A percentile compares a stretch with the other conserved stretches of the same genome.
Conservation (phyloP, 371 early-diverging fungal species). For the Synchytrium microbalum region DNA sequence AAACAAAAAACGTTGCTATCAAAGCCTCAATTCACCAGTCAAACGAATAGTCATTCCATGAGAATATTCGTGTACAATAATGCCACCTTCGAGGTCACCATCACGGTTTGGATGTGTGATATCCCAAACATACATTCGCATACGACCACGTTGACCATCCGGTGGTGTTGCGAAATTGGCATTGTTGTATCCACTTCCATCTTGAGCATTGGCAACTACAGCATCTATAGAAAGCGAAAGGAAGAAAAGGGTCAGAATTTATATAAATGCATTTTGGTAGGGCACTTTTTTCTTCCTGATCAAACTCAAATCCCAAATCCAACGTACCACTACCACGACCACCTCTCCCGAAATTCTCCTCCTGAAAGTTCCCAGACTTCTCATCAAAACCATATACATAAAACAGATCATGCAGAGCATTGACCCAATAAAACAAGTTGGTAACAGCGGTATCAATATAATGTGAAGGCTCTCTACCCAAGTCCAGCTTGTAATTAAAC, state of each 20-base stretch:
- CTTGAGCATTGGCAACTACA: slow-evolving; percentile 93
- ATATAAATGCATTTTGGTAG: background rate
- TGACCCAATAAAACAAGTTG: slow-evolving; percentile 92
- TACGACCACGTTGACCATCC: slow-evolving; percentile 81
- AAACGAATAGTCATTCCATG: slow-evolving; percentile 88
- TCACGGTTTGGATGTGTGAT: slow-evolving; percentile 69
- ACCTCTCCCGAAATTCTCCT: slow-evolving; percentile 76
- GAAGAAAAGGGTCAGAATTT: background rate
- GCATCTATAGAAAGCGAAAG: slow-evolving; percentile 46
- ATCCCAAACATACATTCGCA: slow-evolving; percentile 92
- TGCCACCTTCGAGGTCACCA: slow-evolving; percentile 88
- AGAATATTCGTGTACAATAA: slow-evolving; percentile 59
- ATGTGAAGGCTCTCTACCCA: slow-evolving; percentile 52
- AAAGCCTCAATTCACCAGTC: slow-evolving; percentile 63
- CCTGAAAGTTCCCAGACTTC: slow-evolving; percentile 91
- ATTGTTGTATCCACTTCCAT: slow-evolving; percentile 70
- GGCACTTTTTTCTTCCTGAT: too few species aligned
- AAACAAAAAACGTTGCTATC: slow-evolving; percentile 28
- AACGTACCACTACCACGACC: slow-evolving; percentile 57
- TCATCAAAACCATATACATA: slow-evolving; percentile 92
- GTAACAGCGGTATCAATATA: slow-evolving; percentile 85
- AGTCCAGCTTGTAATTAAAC: slow-evolving; percentile 72
- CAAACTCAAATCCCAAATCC: too few species aligned
- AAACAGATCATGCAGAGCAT: slow-evolving; percentile 52
- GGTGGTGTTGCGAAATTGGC: slow-evolving; percentile 87